phyloP scores from a whole-genome alignment of 208 protist species.

The Crithidia acanthocephali region DNA sequence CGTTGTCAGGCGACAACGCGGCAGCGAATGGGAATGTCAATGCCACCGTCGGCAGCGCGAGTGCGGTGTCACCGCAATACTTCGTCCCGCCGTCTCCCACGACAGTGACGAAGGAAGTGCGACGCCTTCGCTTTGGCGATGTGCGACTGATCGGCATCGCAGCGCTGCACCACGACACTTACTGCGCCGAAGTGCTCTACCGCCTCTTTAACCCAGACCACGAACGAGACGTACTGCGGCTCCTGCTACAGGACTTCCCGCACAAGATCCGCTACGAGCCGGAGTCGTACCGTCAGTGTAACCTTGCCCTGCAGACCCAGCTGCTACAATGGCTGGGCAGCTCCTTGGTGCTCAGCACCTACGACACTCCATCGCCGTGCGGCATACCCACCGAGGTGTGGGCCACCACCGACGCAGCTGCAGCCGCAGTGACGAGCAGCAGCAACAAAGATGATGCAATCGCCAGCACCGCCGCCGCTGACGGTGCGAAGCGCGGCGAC shows the following conservation, averaged over 20 bases:
- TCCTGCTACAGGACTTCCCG: conserved; percentile 55
- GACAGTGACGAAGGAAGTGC: neutral
- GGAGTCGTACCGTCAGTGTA: conserved; percentile 43
- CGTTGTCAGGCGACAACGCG: neutral
- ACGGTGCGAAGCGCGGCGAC: conserved; percentile 11
- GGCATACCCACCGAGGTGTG: conserved; percentile 18
- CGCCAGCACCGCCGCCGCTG: neutral
- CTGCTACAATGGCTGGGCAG: conserved; percentile 79
- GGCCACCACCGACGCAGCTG: neutral
- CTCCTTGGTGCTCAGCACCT: conserved; percentile 66
- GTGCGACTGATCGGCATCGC: conserved; percentile 75
- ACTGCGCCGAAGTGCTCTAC: conserved; percentile 42
- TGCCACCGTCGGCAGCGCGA: neutral
- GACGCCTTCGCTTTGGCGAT: conserved; percentile 72
- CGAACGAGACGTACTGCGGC: conserved; percentile 60
- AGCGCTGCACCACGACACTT: conserved; percentile 44
- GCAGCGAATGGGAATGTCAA: no score
- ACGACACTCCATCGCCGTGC: conserved; percentile 33
- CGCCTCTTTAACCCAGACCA: conserved; percentile 65
- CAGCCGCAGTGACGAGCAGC: no score
- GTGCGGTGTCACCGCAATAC: neutral
- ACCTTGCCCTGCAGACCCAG: conserved; percentile 49
- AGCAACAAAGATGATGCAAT: no score
- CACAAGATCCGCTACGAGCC: conserved; percentile 69
- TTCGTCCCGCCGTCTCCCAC: neutral